These are phyloP conservation scores for Plasmopara halstedii DNA, from an alignment of 352 stramenopile species.

Conservation along the genomic window DNA sequence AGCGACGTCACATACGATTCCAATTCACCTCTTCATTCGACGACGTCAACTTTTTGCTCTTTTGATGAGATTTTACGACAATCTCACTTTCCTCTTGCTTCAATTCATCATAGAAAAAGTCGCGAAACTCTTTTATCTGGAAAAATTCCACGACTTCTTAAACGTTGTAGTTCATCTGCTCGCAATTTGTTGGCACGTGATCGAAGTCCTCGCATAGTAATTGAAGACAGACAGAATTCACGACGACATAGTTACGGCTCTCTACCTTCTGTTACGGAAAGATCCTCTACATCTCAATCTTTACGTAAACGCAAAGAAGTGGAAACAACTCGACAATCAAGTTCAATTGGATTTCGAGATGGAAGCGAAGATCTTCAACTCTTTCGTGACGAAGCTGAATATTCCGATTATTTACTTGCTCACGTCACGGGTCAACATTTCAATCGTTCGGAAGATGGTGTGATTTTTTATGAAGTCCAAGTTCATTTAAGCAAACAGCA, in stretches of 20 bases:
- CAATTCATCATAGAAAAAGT: conserved; percentile 9
- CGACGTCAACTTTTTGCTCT: conserved; percentile 24
- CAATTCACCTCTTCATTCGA: conserved; percentile 21
- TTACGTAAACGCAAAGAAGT: background rate
- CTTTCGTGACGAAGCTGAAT: conserved; percentile 70
- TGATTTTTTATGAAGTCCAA: conserved; percentile 67
- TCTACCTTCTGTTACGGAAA: conserved; percentile 4
- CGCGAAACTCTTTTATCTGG: conserved; percentile 11
- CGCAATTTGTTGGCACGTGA: conserved; percentile 13
- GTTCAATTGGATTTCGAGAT: conserved; percentile 28
- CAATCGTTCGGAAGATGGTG: conserved; percentile 31
- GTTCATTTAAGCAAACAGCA: conserved; percentile 53
- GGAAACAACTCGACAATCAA: conserved; percentile 10
- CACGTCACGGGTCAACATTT: conserved; percentile 36
- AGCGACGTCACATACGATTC: conserved; percentile 17
- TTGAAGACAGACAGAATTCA: conserved; percentile 1
- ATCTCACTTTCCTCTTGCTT: conserved; percentile 21
- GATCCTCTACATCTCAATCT: background rate
- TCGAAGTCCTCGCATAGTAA: conserved; percentile 6
- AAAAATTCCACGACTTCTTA: conserved; percentile 16
- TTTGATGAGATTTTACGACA: conserved; percentile 22
- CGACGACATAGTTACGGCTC: conserved; percentile 9
- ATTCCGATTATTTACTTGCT: conserved; percentile 67
- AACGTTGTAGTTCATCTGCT: conserved; percentile 21
- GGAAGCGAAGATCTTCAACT: conserved; percentile 34